Percentiles rank a stretch among this genome's conserved stretches.
phyloP scores from a whole-genome alignment of 2,329 filamentous ascomycete species.

The Cryphonectria radicalis region DNA sequence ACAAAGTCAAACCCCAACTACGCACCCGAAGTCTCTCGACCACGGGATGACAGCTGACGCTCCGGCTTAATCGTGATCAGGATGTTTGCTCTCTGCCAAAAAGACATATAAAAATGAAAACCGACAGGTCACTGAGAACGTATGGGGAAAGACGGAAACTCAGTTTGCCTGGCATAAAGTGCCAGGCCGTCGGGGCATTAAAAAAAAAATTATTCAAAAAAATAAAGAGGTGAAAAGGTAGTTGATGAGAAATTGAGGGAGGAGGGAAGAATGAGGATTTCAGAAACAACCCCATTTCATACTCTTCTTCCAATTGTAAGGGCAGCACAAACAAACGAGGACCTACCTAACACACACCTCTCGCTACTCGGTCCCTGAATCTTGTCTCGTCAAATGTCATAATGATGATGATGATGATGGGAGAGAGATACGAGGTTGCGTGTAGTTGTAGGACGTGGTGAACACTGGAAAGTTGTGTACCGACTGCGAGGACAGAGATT shows the following conservation, averaged over 20 bases:
- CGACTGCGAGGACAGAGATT: neutral
- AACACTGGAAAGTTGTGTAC: neutral
- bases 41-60: conserved; percentile 77
- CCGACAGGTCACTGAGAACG: conserved; percentile 81
- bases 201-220: neutral
- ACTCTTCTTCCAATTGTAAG: neutral
- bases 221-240: neutral
- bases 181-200: conserved; percentile 61
- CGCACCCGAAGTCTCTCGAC: conserved; percentile 79
- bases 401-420: neutral
- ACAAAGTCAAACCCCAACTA: conserved; percentile 97
- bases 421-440: neutral
- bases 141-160: conserved; percentile 61
- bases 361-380: neutral
- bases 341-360: neutral
- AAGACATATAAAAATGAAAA: conserved; percentile 36
- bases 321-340: neutral
- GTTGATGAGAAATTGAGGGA: too few species aligned
- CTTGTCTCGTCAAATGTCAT: neutral
- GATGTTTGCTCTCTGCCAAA: conserved; percentile 71
- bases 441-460: neutral
- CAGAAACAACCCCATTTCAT: neutral
- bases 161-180: conserved; percentile 63
- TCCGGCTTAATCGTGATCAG: conserved; percentile 99
- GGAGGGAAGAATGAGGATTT: neutral